Evolutionary conservation across 1,284 basidiomycete genomes (phyloP), one percentile per base, ranked within the genome.

Genomic region (Grifola frondosa): DNA sequence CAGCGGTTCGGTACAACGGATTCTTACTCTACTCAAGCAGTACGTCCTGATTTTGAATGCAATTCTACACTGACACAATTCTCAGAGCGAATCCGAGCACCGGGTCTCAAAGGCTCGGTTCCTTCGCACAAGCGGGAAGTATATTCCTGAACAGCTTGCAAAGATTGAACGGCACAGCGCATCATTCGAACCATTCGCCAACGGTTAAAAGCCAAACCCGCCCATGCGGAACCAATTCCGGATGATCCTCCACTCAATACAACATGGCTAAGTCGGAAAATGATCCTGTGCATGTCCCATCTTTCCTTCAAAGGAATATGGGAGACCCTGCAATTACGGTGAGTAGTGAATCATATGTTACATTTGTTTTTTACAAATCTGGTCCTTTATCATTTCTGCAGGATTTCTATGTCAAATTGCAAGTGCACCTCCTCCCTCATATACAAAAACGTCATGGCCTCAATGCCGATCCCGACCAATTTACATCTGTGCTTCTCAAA

Each of bases 1-100:
- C 37, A 21, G 1, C 4, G 4, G 13, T 43, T 54, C 16, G 61
- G 60, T 1, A 50, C 57, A 4, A 55, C 54, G 7, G 58, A 58
- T 15, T 52, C 49, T 5, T 52, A 45, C 28, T 46, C 53, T 3
- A 55, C 54, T 5, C n/a, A n/a, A n/a, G n/a, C n/a, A n/a, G n/a
- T n/a, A n/a, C n/a, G n/a, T n/a, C n/a, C n/a, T n/a, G n/a, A n/a
- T n/a, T n/a, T n/a, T n/a, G n/a, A n/a, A n/a, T n/a, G n/a, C n/a
- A n/a, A n/a, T n/a, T n/a, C n/a, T n/a, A n/a, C n/a, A n/a, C n/a
- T n/a, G n/a, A n/a, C n/a, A n/a, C n/a, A n/a, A n/a, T n/a, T n/a
- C n/a, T n/a, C n/a, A n/a, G n/a, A n/a, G 38, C 43, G 37, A 38
- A 28, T 29, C 10, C 13, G 24, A 28, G 13, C 37, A 38, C 24